A percentile compares a stretch with the other conserved stretches of the same genome.
Conservation (phyloP, 257 asterid genomes). For the Nicotiana noctiflora region DNA sequence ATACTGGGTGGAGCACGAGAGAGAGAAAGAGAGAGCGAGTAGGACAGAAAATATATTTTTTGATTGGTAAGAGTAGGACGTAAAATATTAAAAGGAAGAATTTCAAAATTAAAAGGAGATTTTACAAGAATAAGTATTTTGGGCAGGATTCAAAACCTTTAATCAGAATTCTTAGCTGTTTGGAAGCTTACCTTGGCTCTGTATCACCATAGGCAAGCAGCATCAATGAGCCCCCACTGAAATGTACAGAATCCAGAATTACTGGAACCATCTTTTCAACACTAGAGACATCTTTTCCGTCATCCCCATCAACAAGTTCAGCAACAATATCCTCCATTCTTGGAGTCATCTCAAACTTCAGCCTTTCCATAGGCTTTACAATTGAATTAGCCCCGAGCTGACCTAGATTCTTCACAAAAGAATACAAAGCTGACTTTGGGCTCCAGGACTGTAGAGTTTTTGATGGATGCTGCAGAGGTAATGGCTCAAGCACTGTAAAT, state of each 20-base stretch:
- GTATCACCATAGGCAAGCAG: constrained; percentile 91
- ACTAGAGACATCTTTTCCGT: constrained; percentile 40
- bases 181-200: constrained; percentile 71
- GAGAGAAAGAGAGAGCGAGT: neutral
- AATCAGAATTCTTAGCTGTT: constrained; percentile 5
- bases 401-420: constrained; percentile 31
- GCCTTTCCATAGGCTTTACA: constrained; percentile 44
- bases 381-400: constrained; percentile 42
- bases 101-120: neutral
- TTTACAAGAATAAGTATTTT: neutral
- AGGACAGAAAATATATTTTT: neutral
- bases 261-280: constrained; percentile 61
- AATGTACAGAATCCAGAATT: constrained; percentile 77
- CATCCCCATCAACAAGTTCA: constrained; percentile 56
- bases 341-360: constrained; percentile 59
- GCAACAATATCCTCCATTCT: constrained; percentile 58
- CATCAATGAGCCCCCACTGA: constrained; percentile 79
- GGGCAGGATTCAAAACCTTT: neutral
- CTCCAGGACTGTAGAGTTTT: constrained; percentile 25
- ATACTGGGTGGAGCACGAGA: neutral
- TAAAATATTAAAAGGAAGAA: neutral
- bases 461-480: constrained; percentile 29
- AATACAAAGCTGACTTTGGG: constrained; percentile 30
- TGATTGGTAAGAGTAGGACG: neutral
- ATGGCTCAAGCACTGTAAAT: constrained; percentile 26